Evolutionary conservation across 23 red algal species (phyloP), one percentile per base, ranked within the genome.

Genomic region (Cyanidioschyzon merolae): DNA sequence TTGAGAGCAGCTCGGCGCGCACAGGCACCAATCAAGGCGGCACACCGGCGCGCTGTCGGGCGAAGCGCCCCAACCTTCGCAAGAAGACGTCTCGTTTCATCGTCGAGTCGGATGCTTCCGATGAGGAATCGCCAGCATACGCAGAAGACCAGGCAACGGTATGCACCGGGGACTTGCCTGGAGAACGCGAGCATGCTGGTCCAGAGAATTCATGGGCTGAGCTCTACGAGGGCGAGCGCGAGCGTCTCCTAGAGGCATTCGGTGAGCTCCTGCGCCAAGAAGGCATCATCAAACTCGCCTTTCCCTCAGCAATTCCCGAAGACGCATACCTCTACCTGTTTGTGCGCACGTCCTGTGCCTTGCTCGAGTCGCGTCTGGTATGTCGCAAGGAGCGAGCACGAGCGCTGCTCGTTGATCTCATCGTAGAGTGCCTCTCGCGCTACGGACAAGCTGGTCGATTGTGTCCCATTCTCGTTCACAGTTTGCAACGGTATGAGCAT

Each of bases 311-410:
- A 32, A 3, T 7, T 32, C n/a, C 63, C 12, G 63, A 71, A 27
- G 63, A 71, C 7, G 63, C 63, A 27, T 71, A 71, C 63, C 7
- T 71, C 12, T 32, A 71, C 29, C 63, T 71, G n/a, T 71, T 71
- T 27, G 21, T 25, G 7, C 63, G 63, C 12, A 35, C 63, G 63
- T 7, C 63, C 3, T 71, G 32, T 71, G n/a, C n/a, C 16, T 27
- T 71, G 16, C 21, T 71, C 2, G 63, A 71, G 32, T 71, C 63
- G 16, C n/a, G n/a, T 7, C 12, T 27, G 63, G 32, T 35, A 3
- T 71, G 63, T 35, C 21, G 32, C 2, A 3, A 71, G n/a, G 32
- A 71, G 63, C 63, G 63, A 7, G 63, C 32, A 35, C 63, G 63
- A 25, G 63, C 63, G 7, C n/a, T 71, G 3, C n/a, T 71, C 12